Percentiles rank a stretch among this genome's conserved stretches.
phyloP scores from a whole-genome alignment of 331 rosid species.

The Stylosanthes scabra region DNA sequence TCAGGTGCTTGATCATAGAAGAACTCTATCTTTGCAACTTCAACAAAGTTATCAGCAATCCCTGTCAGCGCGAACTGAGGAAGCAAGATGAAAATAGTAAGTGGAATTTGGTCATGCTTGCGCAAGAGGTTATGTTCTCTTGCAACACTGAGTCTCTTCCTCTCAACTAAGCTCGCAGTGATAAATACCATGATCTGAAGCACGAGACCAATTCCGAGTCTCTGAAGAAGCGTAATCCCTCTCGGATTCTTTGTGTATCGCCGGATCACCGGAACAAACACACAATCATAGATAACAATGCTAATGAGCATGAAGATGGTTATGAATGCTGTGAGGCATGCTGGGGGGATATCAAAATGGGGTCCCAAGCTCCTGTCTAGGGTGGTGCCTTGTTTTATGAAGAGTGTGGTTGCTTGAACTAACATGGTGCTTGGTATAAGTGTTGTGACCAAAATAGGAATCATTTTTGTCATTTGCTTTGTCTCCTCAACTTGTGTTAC shows the following conservation, averaged over 20 bases:
- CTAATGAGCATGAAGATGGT: constrained; percentile 75
- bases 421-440: constrained; percentile 62
- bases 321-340: constrained; percentile 58
- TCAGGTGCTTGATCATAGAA: constrained; percentile 93
- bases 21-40: constrained; percentile 78
- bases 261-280: constrained; percentile 54
- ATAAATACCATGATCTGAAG: constrained; percentile 61
- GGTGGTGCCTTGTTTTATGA: constrained; percentile 72
- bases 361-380: constrained; percentile 70
- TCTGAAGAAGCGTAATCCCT: constrained; percentile 82
- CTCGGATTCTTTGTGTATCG: constrained; percentile 73
- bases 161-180: constrained; percentile 57
- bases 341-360: constrained; percentile 74
- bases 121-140: constrained; percentile 44
- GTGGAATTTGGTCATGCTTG: constrained; percentile 54
- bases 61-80: constrained; percentile 82
- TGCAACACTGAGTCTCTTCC: constrained; percentile 61
- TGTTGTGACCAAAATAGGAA: constrained; percentile 67
- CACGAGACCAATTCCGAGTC: constrained; percentile 75
- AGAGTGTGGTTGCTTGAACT: constrained; percentile 58
- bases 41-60: constrained; percentile 70
- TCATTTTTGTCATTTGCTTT: constrained; percentile 80
- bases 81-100: constrained; percentile 70
- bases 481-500: constrained; percentile 93
- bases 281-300: constrained; percentile 68